phyloP scores from a whole-genome alignment of 2,329 filamentous ascomycete species.

The Fusarium sp. region DNA sequence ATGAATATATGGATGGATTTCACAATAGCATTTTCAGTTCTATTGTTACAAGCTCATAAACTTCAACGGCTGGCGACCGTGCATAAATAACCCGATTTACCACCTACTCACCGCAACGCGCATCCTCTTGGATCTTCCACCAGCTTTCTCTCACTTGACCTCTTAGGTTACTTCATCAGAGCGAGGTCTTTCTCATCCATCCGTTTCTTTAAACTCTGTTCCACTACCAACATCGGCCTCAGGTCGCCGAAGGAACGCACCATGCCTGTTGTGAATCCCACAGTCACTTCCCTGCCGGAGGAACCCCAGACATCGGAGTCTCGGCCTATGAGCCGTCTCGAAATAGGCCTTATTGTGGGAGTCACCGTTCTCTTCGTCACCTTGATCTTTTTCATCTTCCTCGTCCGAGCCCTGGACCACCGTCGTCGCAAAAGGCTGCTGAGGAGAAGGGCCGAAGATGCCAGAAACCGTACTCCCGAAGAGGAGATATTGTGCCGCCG shows the following conservation, averaged over 20 bases:
- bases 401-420: conserved; percentile 34
- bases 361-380: conserved; percentile 40
- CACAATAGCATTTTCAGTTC: not conserved
- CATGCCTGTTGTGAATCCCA: conserved; percentile 1
- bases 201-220: not conserved
- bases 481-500: not conserved
- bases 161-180: not conserved
- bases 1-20: not conserved
- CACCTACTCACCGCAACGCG: not conserved
- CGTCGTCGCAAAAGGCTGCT: conserved; percentile 12
- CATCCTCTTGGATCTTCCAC: not conserved
- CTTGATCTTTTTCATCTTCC: conserved; percentile 41
- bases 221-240: not conserved
- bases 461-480: conserved; percentile 3
- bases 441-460: conserved; percentile 25
- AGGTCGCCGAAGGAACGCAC: not conserved
- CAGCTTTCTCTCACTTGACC: not conserved
- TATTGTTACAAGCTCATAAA: not conserved
- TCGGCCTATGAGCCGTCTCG: conserved; percentile 38
- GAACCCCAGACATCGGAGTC: not conserved
- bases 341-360: conserved; percentile 47
- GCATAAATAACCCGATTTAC: not conserved
- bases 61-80: not conserved
- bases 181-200: not conserved
- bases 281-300: not conserved